These are phyloP conservation scores for Pleurotus giganteus DNA, from an alignment of 768 basidiomycete species.

Conservation along the genomic window DNA sequence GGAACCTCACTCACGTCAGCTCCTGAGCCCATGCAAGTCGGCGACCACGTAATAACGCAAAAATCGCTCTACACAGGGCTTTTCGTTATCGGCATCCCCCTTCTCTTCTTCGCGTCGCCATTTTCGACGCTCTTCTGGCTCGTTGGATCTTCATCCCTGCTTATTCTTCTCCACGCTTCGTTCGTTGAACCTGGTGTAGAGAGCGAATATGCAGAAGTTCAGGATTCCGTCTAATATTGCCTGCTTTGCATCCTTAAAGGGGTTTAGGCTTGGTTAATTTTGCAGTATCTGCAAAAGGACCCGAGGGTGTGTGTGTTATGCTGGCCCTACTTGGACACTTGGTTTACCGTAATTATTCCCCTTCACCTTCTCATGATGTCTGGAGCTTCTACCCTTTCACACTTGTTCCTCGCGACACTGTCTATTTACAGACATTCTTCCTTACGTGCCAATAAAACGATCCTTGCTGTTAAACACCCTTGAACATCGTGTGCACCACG, in stretches of 20 bases:
- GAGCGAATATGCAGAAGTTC: slow-evolving; percentile 84
- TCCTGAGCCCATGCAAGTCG: slow-evolving; percentile 82
- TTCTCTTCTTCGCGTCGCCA: slow-evolving; percentile 78
- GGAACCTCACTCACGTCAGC: slow-evolving; percentile 41
- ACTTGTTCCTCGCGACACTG: neutral
- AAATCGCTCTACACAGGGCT: slow-evolving; percentile 85
- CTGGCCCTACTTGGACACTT: neutral
- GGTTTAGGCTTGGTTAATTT: neutral
- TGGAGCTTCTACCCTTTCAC: neutral
- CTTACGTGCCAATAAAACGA: neutral
- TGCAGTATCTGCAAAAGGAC: neutral
- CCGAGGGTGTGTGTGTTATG: neutral
- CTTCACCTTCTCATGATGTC: too few relatives aligned
- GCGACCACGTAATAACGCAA: slow-evolving; percentile 81
- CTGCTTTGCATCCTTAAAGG: neutral
- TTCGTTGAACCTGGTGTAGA: slow-evolving; percentile 94
- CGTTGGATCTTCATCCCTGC: slow-evolving; percentile 79
- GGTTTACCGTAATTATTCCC: too few relatives aligned
- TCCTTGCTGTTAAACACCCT: too few relatives aligned
- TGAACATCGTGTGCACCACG: neutral
- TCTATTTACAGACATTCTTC: neutral
- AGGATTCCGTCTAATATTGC: slow-evolving; percentile 54
- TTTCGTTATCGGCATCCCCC: slow-evolving; percentile 88
- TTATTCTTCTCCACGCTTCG: slow-evolving; percentile 85
- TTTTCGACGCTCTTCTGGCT: slow-evolving; percentile 91